Evolutionary conservation across 352 stramenopile genomes (phyloP), one percentile per base, ranked within the genome.

Genomic region (Globisporangium orthogonon): DNA sequence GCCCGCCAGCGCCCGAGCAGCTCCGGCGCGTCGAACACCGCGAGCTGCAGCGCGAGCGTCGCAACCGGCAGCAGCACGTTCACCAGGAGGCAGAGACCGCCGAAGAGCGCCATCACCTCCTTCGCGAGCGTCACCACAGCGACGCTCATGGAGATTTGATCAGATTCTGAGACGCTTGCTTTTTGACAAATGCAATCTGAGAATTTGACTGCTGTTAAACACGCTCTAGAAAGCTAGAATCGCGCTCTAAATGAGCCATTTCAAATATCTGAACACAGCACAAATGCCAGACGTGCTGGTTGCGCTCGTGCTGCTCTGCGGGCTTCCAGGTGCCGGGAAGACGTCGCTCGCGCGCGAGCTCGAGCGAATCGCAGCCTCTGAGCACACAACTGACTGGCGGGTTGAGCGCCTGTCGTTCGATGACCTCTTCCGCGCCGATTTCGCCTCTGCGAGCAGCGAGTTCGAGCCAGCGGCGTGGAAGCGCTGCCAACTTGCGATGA

Each of bases 241-340:
- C 0, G n/a, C 15, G 9, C 4, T 1, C 11, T 35, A 2, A 50
- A 29, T 31, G 2, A 51, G 29, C 23, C 9, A 17, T n/a, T 9
- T 18, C 23, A 28, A 11, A 28, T 5, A 49, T 29, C 9, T 30
- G 17, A 48, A 48, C 17, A 50, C 29, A 11, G 23, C 23, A 23
- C 23, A 23, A 23, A 52, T 40, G 47, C 47, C 6, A n/a, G 4
- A 29, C 13, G 13, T 7, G 46, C 4, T 23, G 18, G 18, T 15
- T 4, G 49, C n/a, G 49, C 60, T 91, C 48, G 57, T 89, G 48
- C 58, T 88, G 14, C 56, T 89, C 7, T 87, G 76, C 54, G 82
- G 82, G 2, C 67, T 91, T 31, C 82, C 82, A 13, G 82, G 73
- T 15, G 77, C 82, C 18, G 77, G 82, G 14, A 91, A 91, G 67